Percentiles rank a stretch among this genome's conserved stretches.
Conservation (phyloP, 225 moss, liverwort and hornwort species). For the Neckera pumila region DNA sequence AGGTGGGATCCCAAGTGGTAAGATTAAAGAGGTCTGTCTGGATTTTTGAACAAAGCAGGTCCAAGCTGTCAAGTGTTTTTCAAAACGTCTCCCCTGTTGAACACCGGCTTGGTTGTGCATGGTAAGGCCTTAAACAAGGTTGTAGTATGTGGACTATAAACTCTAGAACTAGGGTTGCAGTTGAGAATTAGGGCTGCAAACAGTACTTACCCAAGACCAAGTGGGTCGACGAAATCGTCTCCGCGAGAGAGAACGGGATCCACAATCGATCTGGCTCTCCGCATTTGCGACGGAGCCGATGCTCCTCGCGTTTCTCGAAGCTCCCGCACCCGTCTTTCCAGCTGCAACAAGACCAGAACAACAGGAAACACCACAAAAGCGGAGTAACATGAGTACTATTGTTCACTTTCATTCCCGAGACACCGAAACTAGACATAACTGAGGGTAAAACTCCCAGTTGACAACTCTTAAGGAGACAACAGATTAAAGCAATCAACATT, state of each 20-base stretch:
- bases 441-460: neutral
- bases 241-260: slow-evolving; percentile 25
- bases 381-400: neutral
- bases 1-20: neutral
- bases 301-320: slow-evolving; percentile 80
- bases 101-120: neutral
- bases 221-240: slow-evolving; percentile 38
- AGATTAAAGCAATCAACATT: neutral
- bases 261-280: slow-evolving; percentile 14
- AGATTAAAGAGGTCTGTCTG: neutral
- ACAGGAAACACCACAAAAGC: neutral
- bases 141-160: neutral
- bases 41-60: neutral
- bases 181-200: neutral
- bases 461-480: neutral
- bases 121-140: neutral
- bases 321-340: slow-evolving; percentile 82
- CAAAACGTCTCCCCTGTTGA: neutral
- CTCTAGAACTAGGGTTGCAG: neutral
- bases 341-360: slow-evolving; percentile 9
- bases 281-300: slow-evolving; percentile 18
- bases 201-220: slow-evolving; percentile 35
- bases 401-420: neutral
- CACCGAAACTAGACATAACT: neutral
- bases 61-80: neutral